phyloP scores from a whole-genome alignment of 2,329 filamentous ascomycete genomes.

The Colletotrichum tanaceti region DNA sequence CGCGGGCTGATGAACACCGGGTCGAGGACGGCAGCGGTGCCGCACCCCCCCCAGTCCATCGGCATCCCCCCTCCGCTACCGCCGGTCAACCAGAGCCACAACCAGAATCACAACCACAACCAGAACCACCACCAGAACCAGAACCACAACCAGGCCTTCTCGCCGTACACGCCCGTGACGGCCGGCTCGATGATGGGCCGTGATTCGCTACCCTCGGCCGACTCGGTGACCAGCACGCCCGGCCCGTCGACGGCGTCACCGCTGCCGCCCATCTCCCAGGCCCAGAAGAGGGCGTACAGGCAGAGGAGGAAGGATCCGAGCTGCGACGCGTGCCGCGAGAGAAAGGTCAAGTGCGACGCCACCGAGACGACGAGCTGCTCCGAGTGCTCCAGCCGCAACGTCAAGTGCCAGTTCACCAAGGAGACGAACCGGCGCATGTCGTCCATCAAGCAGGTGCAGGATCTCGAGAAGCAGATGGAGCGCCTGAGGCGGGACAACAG shows the following conservation, averaged over 20 bases:
- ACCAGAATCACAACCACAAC: too few species aligned
- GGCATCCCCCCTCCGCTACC: conserved; percentile 62
- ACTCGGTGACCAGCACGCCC: conserved; percentile 67
- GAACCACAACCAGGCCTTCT: conserved; percentile 56
- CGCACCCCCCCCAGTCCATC: conserved; percentile 64
- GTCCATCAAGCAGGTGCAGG: conserved; percentile 98
- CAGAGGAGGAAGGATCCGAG: conserved; percentile 96
- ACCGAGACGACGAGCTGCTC: conserved; percentile 97
- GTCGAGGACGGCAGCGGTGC: conserved; percentile 60
- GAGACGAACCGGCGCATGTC: conserved; percentile 99
- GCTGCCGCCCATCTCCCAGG: conserved; percentile 59
- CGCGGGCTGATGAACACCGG: conserved; percentile 64
- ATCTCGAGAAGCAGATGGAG: conserved; percentile 91
- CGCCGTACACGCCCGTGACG: conserved; percentile 65
- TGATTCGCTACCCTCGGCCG: conserved; percentile 69
- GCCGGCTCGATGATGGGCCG: conserved; percentile 64
- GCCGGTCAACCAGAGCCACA: conserved; percentile 52
- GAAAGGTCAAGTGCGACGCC: conserved; percentile 90
- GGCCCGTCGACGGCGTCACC: conserved; percentile 56
- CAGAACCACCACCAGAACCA: too few species aligned
- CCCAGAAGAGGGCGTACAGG: conserved; percentile 93
- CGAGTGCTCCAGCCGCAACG: conserved; percentile 94
- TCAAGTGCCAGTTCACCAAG: conserved; percentile 99
- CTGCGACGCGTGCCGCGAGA: conserved; percentile 94
- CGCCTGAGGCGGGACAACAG: conserved; percentile 83